Evolutionary conservation across 139 green algal genomes (phyloP), one percentile per base, ranked within the genome.

Genomic region (Chlorella sp.): DNA sequence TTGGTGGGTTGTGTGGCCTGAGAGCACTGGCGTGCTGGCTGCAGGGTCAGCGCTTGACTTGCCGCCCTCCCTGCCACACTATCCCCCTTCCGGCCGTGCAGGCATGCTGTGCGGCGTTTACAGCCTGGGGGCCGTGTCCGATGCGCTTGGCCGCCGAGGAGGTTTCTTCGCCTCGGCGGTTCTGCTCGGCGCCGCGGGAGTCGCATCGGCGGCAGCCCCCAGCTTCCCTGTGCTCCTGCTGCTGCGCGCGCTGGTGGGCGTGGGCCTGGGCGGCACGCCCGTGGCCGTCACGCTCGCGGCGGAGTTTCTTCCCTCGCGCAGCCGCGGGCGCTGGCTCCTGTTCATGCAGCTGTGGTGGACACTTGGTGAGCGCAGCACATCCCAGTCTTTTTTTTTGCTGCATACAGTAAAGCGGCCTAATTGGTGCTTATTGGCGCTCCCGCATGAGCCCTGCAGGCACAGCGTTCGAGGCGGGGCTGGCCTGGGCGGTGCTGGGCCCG

Each of bases 1-100:
- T 74, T 0, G 90, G 92, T 15, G 96, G 95, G 86, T 80, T 94
- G 73, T n/a, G n/a, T n/a, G n/a, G n/a, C n/a, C n/a, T n/a, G n/a
- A n/a, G n/a, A n/a, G n/a, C n/a, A n/a, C n/a, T n/a, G n/a, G n/a
- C n/a, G n/a, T n/a, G n/a, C n/a, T n/a, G n/a, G n/a, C n/a, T n/a
- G n/a, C n/a, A n/a, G n/a, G n/a, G n/a, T n/a, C n/a, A n/a, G n/a
- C n/a, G n/a, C n/a, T n/a, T n/a, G n/a, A n/a, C n/a, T n/a, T n/a
- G n/a, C n/a, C n/a, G n/a, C n/a, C n/a, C n/a, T n/a, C n/a, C n/a
- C n/a, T n/a, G n/a, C n/a, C n/a, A n/a, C n/a, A n/a, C n/a, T n/a
- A n/a, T n/a, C n/a, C n/a, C n/a, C n/a, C n/a, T n/a, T n/a, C n/a
- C n/a, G n/a, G n/a, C n/a, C n/a, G n/a, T n/a, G n/a, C n/a, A n/a